A percentile compares a stretch with the other conserved stretches of the same genome.
phyloP scores from a whole-genome alignment of 2,329 filamentous ascomycete genomes.

The Alternaria solani region DNA sequence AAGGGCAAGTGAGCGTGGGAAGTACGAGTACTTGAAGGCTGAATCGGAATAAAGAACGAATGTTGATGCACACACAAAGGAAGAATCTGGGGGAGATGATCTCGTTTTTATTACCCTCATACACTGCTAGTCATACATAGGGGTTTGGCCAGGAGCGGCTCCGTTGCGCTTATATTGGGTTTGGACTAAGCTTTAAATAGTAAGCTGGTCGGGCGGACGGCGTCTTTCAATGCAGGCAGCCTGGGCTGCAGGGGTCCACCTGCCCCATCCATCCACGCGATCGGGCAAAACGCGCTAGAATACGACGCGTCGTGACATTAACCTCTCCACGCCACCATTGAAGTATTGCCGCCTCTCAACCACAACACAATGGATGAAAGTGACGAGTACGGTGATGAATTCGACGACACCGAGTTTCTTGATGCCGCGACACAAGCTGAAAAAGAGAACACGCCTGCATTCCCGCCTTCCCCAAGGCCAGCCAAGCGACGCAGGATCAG shows the following conservation, averaged over 20 bases:
- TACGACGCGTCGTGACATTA: constrained; percentile 34
- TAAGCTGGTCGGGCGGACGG: constrained; percentile 12
- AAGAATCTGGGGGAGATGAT: constrained; percentile 16
- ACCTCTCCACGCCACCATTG: constrained; percentile 25
- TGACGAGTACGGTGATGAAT: constrained; percentile 70
- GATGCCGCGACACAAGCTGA: constrained; percentile 64
- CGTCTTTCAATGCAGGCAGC: constrained; percentile 25
- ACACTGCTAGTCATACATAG: constrained; percentile 14
- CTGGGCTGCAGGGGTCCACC: constrained; percentile 26
- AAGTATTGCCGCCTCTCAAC: constrained; percentile 20
- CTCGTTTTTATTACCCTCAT: constrained; percentile 20
- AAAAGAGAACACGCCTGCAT: constrained; percentile 40
- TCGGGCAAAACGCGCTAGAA: constrained; percentile 32
- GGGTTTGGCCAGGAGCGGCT: constrained; percentile 13
- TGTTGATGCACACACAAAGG: constrained; percentile 23
- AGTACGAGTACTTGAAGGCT: constrained; percentile 14
- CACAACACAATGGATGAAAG: constrained; percentile 36
- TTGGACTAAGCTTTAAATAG: constrained; percentile 12
- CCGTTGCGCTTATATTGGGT: constrained; percentile 19
- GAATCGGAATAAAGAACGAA: constrained; percentile 27
- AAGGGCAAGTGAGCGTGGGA: constrained; percentile 30
- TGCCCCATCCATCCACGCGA: constrained; percentile 26
- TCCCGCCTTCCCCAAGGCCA: constrained; percentile 46
- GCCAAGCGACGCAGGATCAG: constrained; percentile 48
- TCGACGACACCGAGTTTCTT: constrained; percentile 72